Evolutionary conservation across 495 filamentous ascomycete genomes (phyloP).

Genomic region (Viridothelium virens): DNA sequence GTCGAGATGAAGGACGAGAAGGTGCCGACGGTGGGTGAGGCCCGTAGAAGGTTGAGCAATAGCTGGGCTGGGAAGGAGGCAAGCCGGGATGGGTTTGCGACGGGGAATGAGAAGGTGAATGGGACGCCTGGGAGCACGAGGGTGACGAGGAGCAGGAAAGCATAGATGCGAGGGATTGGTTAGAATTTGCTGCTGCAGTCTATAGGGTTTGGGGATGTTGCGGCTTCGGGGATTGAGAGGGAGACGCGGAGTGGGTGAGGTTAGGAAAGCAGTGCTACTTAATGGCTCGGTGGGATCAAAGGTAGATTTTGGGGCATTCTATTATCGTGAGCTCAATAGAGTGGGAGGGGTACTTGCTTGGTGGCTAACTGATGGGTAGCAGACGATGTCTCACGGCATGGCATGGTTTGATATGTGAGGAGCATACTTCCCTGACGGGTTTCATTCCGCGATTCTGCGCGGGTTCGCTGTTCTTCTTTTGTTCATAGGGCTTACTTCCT

Average conservation of each 20-base stretch:
- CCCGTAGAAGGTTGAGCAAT: conserved; percentile 29
- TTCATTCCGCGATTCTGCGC: background rate
- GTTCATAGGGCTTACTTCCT: background rate
- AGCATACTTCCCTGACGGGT: background rate
- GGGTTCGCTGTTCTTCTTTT: background rate
- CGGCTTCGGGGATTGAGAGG: background rate
- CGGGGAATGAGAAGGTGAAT: conserved; percentile 11
- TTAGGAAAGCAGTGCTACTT: background rate
- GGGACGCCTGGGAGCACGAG: background rate
- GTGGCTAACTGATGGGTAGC: background rate
- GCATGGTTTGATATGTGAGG: conserved; percentile 1
- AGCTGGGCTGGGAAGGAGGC: conserved; percentile 1
- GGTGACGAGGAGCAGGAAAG: conserved; percentile 9
- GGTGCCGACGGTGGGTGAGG: conserved; percentile 36
- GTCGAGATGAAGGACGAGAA: conserved; percentile 43
- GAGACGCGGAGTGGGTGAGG: background rate
- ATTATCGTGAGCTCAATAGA: background rate
- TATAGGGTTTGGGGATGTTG: background rate
- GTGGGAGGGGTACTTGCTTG: background rate
- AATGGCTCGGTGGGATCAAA: background rate
- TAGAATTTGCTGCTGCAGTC: background rate
- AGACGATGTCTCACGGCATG: background rate
- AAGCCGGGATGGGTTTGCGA: conserved; percentile 5
- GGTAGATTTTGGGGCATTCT: background rate
- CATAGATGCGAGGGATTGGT: background rate